These are phyloP conservation scores for Calocera viscosa DNA, from an alignment of 768 basidiomycete genomes.

Conservation along the genomic window DNA sequence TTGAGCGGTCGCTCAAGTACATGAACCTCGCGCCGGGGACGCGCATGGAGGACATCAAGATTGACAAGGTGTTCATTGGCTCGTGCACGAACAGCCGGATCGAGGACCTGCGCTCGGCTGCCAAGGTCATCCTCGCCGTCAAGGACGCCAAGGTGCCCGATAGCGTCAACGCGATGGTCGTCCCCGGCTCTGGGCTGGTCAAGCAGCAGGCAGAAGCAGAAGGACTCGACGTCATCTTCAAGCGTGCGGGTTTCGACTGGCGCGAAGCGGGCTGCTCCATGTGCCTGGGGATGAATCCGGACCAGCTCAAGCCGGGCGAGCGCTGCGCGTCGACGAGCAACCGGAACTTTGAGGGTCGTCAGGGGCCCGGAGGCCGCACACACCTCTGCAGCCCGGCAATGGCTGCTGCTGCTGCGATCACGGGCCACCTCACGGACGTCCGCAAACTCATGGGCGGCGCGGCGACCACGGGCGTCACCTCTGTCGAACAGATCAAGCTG, in stretches of 20 bases:
- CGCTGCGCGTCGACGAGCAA: constrained; percentile 89
- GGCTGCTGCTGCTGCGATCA: constrained; percentile 83
- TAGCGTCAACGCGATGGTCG: constrained; percentile 74
- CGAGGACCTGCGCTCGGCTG: constrained; percentile 81
- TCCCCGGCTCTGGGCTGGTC: constrained; percentile 81
- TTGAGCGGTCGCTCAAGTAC: constrained; percentile 65
- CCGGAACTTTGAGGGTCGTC: constrained; percentile 86
- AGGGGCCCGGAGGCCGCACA: constrained; percentile 74
- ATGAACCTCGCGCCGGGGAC: constrained; percentile 76
- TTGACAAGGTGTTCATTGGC: constrained; percentile 89
- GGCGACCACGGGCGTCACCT: constrained; percentile 33
- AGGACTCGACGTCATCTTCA: constrained; percentile 74
- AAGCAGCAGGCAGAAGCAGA: constrained; percentile 86
- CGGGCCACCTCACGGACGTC: constrained; percentile 73
- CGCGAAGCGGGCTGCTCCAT: constrained; percentile 91
- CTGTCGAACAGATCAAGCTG: constrained; percentile 47
- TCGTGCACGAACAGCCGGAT: constrained; percentile 93
- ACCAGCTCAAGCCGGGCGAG: constrained; percentile 66
- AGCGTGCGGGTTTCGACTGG: constrained; percentile 88
- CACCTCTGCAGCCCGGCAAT: constrained; percentile 84
- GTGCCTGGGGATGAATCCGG: constrained; percentile 94
- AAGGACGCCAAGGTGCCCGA: constrained; percentile 63
- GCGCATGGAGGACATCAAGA: constrained; percentile 59
- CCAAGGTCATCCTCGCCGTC: constrained; percentile 53
- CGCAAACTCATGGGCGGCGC: constrained; percentile 51